These are phyloP conservation scores for Penicillium lividum DNA, from an alignment of 495 filamentous ascomycete genomes.

Conservation along the genomic window DNA sequence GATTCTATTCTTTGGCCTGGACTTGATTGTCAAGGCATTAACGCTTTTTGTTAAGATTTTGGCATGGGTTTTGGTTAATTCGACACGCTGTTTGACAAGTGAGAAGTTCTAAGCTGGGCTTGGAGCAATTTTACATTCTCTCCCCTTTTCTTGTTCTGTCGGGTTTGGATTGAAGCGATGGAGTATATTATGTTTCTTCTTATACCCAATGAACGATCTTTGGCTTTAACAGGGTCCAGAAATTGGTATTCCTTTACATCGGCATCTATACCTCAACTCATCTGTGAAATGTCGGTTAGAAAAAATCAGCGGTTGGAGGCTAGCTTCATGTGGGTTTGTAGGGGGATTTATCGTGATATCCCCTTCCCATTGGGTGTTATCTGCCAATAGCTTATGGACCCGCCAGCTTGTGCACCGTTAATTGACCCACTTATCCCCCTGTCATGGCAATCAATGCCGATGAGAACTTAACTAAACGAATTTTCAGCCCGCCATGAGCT, in stretches of 20 bases:
- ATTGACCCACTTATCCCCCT: no score
- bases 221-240: neutral
- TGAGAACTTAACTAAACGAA: no score
- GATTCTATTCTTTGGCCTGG: slow-evolving; percentile 40
- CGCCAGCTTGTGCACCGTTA: no score
- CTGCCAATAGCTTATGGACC: no score
- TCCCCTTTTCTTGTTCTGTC: neutral
- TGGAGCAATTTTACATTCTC: neutral
- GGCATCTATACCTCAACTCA: no score
- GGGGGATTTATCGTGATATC: neutral
- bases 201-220: neutral
- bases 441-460: no score
- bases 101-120: slow-evolving; percentile 38
- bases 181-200: neutral
- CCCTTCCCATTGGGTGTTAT: no score
- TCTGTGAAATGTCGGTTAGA: neutral
- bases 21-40: slow-evolving; percentile 38
- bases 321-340: neutral
- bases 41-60: slow-evolving; percentile 39
- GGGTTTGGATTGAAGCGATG: neutral
- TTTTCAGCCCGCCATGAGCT: neutral
- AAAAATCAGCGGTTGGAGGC: neutral
- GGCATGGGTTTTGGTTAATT: slow-evolving; percentile 42
- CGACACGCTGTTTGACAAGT: slow-evolving; percentile 41
- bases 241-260: no score